Conservation (phyloP, 2,329 filamentous ascomycete genomes). For the Colletotrichum higginsianum region DNA sequence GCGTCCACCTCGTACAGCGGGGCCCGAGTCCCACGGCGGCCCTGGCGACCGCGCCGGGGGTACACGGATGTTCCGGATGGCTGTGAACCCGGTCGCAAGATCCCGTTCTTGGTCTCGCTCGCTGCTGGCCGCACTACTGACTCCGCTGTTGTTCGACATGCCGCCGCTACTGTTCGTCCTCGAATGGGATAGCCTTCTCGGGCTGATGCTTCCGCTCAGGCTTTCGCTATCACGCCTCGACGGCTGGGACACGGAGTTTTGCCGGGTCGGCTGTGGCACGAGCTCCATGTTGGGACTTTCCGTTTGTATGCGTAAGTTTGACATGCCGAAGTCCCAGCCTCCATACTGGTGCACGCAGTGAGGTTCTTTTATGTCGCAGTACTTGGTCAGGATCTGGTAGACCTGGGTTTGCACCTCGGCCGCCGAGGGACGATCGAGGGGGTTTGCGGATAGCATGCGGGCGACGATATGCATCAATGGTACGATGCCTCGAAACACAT, state of each 20-base stretch:
- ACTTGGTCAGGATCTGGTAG: slow-evolving; percentile 66
- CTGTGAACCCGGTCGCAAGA: slow-evolving; percentile 35
- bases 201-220: slow-evolving; percentile 43
- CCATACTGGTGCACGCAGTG: slow-evolving; percentile 69
- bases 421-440: slow-evolving; percentile 67
- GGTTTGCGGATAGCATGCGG: slow-evolving; percentile 68
- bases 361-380: slow-evolving; percentile 63
- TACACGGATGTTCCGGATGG: slow-evolving; percentile 40
- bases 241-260: slow-evolving; percentile 39
- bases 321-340: slow-evolving; percentile 51
- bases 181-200: slow-evolving; percentile 48
- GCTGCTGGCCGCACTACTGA: slow-evolving; percentile 46
- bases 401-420: slow-evolving; percentile 66
- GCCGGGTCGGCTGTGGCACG: slow-evolving; percentile 31
- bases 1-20: slow-evolving; percentile 32
- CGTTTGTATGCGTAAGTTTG: slow-evolving; percentile 44
- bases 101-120: slow-evolving; percentile 38
- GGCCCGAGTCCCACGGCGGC: slow-evolving; percentile 33
- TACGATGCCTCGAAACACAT: slow-evolving; percentile 65
- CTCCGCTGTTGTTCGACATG: slow-evolving; percentile 53
- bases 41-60: slow-evolving; percentile 39
- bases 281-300: slow-evolving; percentile 36
- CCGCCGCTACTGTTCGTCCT: slow-evolving; percentile 53
- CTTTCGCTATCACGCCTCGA: slow-evolving; percentile 41
- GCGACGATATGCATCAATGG: slow-evolving; percentile 68